Evolutionary conservation across 2,329 filamentous ascomycete genomes (phyloP).

Genomic region (Fusarium goolgardi): DNA sequence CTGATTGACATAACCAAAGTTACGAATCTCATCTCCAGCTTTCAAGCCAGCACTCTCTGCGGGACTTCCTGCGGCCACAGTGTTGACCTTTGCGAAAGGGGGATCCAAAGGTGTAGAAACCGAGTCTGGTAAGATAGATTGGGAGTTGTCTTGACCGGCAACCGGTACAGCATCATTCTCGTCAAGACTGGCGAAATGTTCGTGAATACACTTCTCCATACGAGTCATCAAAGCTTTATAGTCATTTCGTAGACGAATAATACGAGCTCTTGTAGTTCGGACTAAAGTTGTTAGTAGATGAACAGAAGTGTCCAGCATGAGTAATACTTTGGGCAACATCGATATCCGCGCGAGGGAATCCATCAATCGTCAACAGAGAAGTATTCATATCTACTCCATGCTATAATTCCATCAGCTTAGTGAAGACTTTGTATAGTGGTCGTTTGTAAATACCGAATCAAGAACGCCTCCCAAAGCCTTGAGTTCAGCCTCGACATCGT

Average conservation of each 20-base stretch:
- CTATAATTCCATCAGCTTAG: constrained; percentile 59
- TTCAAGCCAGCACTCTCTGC: constrained; percentile 85
- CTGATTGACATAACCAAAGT: constrained; percentile 86
- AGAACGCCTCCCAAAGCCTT: constrained; percentile 85
- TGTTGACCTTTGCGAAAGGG: constrained; percentile 90
- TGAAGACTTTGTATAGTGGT: neutral
- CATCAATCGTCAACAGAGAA: constrained; percentile 85
- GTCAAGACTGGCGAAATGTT: constrained; percentile 82
- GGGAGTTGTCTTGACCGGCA: constrained; percentile 38
- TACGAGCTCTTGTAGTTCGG: constrained; percentile 89
- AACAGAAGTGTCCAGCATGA: constrained; percentile 35
- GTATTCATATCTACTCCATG: constrained; percentile 96
- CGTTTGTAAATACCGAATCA: constrained; percentile 74
- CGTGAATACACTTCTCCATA: constrained; percentile 88
- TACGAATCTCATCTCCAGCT: constrained; percentile 82
- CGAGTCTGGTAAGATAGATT: constrained; percentile 51
- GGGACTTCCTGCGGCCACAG: constrained; percentile 80
- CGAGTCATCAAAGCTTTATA: constrained; percentile 88
- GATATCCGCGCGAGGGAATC: constrained; percentile 91
- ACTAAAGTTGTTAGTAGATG: constrained; percentile 64
- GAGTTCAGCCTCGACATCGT: constrained; percentile 86
- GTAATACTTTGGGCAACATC: constrained; percentile 89
- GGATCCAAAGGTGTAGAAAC: constrained; percentile 44
- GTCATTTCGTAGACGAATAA: constrained; percentile 91
- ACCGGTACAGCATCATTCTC: constrained; percentile 56